Evolutionary conservation across 2,329 filamentous ascomycete species (phyloP).

Genomic region (Verruconis gallopava): DNA sequence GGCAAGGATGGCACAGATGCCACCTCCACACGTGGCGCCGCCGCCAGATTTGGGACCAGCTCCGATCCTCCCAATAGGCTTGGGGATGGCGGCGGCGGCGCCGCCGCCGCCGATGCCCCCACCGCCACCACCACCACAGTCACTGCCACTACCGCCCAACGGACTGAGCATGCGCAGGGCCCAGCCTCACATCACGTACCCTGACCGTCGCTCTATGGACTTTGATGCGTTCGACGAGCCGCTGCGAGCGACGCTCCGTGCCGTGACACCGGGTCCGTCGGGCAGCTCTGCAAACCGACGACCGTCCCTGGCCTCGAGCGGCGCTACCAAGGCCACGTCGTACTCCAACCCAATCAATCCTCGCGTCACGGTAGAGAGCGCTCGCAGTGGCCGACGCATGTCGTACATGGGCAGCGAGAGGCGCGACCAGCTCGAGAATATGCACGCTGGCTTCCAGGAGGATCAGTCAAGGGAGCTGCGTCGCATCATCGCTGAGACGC

Average conservation of each 20-base stretch:
- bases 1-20: conserved; percentile 1
- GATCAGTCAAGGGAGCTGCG: neutral
- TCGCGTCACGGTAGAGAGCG: conserved; percentile 2
- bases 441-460: conserved; percentile 4
- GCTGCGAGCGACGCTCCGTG: neutral
- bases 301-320: conserved; percentile 8
- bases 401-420: conserved; percentile 8
- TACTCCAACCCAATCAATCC: conserved; percentile 8
- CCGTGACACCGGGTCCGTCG: neutral
- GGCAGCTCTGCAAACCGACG: conserved; percentile 6
- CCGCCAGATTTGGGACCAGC: too few species aligned
- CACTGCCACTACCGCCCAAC: neutral
- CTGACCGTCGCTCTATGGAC: neutral
- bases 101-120: neutral
- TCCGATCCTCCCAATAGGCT: too few species aligned
- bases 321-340: conserved; percentile 9
- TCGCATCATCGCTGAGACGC: conserved; percentile 4
- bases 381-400: conserved; percentile 6
- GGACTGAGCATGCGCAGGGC: conserved; percentile 7
- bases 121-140: neutral
- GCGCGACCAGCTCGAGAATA: conserved; percentile 1
- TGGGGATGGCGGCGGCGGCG: neutral
- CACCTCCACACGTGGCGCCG: conserved; percentile 2
- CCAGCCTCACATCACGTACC: conserved; percentile 7
- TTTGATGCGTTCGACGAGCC: neutral